phyloP scores from a whole-genome alignment of 192 early-diverging fungal species.

The Backusella parvicylindrica region DNA sequence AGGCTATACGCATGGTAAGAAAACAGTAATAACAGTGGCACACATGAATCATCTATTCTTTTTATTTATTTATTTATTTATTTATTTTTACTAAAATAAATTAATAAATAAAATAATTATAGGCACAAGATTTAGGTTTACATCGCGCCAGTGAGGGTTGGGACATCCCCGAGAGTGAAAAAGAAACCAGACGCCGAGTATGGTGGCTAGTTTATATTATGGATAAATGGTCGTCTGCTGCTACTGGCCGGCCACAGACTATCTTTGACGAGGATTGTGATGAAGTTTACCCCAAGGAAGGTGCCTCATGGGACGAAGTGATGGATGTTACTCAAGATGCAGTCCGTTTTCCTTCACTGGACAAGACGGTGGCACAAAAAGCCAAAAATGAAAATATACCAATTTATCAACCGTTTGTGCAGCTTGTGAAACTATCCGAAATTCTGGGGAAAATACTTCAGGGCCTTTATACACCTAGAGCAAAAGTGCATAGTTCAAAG shows the following conservation, averaged over 20 bases:
- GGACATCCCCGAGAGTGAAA: constrained; percentile 53
- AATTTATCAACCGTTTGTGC: constrained; percentile 39
- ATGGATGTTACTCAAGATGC: constrained; percentile 23
- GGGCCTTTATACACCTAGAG: constrained; percentile 33
- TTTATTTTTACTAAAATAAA: neutral
- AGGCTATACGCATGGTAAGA: constrained; percentile 50
- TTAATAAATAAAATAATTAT: neutral
- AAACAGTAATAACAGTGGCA: neutral
- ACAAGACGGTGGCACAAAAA: constrained; percentile 18
- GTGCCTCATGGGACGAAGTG: constrained; percentile 34
- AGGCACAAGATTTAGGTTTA: constrained; percentile 76
- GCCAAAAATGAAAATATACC: constrained; percentile 25
- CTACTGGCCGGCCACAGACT: constrained; percentile 54
- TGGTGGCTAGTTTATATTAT: constrained; percentile 80
- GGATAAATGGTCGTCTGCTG: constrained; percentile 65
- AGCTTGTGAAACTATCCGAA: constrained; percentile 35
- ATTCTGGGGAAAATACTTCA: constrained; percentile 34
- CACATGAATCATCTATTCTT: neutral
- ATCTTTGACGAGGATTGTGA: constrained; percentile 45
- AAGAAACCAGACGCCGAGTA: constrained; percentile 62
- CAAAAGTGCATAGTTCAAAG: constrained; percentile 29
- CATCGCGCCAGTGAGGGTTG: constrained; percentile 62
- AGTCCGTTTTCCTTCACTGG: constrained; percentile 25
- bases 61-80: neutral
- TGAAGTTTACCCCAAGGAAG: constrained; percentile 29